Evolutionary conservation across 1,284 basidiomycete genomes (phyloP).

Genomic region (Amylostereum chailletii): DNA sequence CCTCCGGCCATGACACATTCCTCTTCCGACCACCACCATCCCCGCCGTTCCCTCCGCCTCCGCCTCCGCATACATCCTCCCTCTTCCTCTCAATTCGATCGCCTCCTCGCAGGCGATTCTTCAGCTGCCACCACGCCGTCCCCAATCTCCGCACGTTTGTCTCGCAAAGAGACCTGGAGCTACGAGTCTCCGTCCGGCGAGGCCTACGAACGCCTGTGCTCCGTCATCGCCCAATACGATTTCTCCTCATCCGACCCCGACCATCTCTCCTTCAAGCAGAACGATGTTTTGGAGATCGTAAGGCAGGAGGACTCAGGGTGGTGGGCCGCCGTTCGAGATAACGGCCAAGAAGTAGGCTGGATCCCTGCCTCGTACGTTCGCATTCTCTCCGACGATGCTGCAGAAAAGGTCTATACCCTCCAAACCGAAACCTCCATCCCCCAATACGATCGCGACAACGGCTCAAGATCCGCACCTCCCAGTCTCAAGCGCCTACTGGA

Average conservation of each 20-base stretch:
- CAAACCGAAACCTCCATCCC: constrained; percentile 32
- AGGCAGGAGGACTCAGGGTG: constrained; percentile 65
- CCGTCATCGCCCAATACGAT: constrained; percentile 58
- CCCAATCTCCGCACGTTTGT: background rate
- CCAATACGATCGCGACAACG: constrained; percentile 26
- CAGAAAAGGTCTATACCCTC: constrained; percentile 27
- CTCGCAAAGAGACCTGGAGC: constrained; percentile 9
- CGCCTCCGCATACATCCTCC: constrained; percentile 7
- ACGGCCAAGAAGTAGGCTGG: constrained; percentile 54
- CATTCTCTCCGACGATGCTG: constrained; percentile 18
- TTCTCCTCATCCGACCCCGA: constrained; percentile 51
- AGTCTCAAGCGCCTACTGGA: background rate
- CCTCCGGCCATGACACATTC: constrained; percentile 20
- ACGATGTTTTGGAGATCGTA: constrained; percentile 59
- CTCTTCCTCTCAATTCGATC: background rate
- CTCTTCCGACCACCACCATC: constrained; percentile 16
- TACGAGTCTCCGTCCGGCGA: constrained; percentile 13
- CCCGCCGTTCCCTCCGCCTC: constrained; percentile 16
- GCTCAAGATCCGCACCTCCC: constrained; percentile 5
- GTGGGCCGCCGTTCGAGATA: constrained; percentile 67
- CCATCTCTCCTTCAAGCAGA: constrained; percentile 53
- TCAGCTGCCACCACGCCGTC: background rate
- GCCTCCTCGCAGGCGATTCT: background rate
- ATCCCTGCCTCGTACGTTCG: constrained; percentile 34
- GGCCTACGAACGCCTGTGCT: constrained; percentile 25